Evolutionary conservation across 2,329 filamentous ascomycete species (phyloP).

Genomic region (Beauveria sp.): DNA sequence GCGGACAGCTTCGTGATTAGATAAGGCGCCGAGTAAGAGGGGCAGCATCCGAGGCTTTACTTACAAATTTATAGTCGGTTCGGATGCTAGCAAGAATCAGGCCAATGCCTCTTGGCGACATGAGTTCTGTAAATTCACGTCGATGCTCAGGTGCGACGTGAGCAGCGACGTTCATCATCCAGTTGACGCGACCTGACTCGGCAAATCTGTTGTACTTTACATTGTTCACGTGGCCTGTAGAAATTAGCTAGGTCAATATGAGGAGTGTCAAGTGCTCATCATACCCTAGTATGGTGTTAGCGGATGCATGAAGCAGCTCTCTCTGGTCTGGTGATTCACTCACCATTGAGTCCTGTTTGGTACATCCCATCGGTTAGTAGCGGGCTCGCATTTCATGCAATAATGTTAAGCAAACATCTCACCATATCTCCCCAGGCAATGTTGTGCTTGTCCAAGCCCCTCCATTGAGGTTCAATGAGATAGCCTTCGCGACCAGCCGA

Average conservation of each 20-base stretch:
- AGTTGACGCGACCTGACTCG: constrained; percentile 73
- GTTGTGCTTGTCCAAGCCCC: constrained; percentile 56
- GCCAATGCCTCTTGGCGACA: constrained; percentile 58
- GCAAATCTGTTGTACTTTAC: constrained; percentile 77
- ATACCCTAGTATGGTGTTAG: constrained; percentile 7
- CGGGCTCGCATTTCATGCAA: background rate
- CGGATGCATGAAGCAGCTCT: background rate
- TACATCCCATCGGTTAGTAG: background rate
- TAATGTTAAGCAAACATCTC: background rate
- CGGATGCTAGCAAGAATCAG: constrained; percentile 74
- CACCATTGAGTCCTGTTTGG: constrained; percentile 44
- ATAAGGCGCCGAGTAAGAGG: no score
- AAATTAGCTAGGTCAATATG: background rate
- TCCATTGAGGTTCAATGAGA: constrained; percentile 49
- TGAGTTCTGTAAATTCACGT: constrained; percentile 59
- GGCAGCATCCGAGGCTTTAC: constrained; percentile 23
- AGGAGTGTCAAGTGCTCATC: background rate
- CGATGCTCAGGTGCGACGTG: constrained; percentile 54
- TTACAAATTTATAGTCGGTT: constrained; percentile 80
- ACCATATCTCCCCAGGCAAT: constrained; percentile 87
- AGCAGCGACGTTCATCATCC: constrained; percentile 61
- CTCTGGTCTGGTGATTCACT: constrained; percentile 18
- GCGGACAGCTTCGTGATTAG: background rate
- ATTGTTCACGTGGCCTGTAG: constrained; percentile 68
- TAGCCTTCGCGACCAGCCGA: constrained; percentile 70